Percentiles rank a stretch among this genome's conserved stretches.
Conservation (phyloP, 2,329 filamentous ascomycete genomes). For the Pseudogymnoascus sp. region DNA sequence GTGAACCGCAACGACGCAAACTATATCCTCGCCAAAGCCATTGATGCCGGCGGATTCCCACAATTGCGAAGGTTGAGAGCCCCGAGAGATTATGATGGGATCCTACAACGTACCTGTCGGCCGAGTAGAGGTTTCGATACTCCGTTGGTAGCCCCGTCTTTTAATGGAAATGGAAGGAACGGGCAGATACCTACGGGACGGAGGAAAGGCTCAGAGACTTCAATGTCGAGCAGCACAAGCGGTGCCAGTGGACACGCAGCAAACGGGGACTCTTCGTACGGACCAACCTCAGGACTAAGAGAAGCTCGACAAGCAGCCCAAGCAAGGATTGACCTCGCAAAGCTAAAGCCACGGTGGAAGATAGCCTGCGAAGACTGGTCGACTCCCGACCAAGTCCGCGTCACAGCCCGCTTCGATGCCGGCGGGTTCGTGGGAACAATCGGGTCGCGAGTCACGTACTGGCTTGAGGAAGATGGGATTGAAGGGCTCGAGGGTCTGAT, state of each 20-base stretch:
- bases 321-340: slow-evolving; percentile 50
- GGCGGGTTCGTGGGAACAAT: slow-evolving; percentile 54
- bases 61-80: slow-evolving; percentile 49
- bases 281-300: slow-evolving; percentile 36
- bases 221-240: slow-evolving; percentile 8
- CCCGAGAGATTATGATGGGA: slow-evolving; percentile 60
- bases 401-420: slow-evolving; percentile 45
- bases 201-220: slow-evolving; percentile 16
- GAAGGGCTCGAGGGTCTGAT: slow-evolving; percentile 44
- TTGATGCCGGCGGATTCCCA: slow-evolving; percentile 54
- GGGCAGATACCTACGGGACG: slow-evolving; percentile 17
- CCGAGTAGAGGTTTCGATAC: slow-evolving; percentile 22
- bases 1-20: slow-evolving; percentile 40
- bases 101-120: slow-evolving; percentile 60
- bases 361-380: slow-evolving; percentile 48
- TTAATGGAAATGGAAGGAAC: background rate
- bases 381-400: slow-evolving; percentile 35
- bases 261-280: slow-evolving; percentile 2
- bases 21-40: slow-evolving; percentile 53
- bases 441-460: slow-evolving; percentile 51
- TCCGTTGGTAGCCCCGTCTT: background rate
- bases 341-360: slow-evolving; percentile 43
- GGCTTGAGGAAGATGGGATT: slow-evolving; percentile 50
- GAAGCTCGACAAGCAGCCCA: slow-evolving; percentile 55
- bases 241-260: slow-evolving; percentile 10